phyloP scores from a whole-genome alignment of 2,329 filamentous ascomycete species.

The Arthroderma uncinatum region DNA sequence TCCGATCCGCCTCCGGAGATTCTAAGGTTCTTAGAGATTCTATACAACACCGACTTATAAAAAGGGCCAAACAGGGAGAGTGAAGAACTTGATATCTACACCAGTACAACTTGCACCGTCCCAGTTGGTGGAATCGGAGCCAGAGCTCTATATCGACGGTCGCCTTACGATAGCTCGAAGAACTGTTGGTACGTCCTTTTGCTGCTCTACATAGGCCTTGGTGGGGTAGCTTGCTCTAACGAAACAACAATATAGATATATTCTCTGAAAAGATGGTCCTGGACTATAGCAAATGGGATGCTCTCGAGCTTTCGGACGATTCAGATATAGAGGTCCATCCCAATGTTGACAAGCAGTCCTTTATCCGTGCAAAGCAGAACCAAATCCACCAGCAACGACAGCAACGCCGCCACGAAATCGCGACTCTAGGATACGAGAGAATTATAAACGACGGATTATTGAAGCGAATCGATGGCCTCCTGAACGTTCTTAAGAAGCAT shows the following conservation, averaged over 20 bases:
- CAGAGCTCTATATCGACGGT: background rate
- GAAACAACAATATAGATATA: background rate
- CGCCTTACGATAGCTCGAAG: background rate
- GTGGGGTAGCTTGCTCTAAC: background rate
- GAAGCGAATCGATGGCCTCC: constrained; percentile 66
- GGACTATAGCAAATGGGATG: constrained; percentile 58
- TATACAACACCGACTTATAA: background rate
- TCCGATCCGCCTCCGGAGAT: background rate
- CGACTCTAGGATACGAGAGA: constrained; percentile 78
- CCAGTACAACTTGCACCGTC: background rate
- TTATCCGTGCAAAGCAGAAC: constrained; percentile 94
- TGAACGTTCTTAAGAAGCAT: constrained; percentile 63
- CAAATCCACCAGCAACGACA: constrained; percentile 89
- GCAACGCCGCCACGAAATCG: constrained; percentile 78
- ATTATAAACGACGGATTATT: constrained; percentile 87
- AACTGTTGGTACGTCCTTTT: background rate
- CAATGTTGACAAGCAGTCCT: constrained; percentile 96
- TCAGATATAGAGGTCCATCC: constrained; percentile 97
- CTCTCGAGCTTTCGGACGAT: constrained; percentile 93
- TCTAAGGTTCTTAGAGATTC: background rate
- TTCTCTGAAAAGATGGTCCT: constrained; percentile 39
- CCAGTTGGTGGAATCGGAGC: background rate
- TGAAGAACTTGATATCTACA: background rate
- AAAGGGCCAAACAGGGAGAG: background rate
- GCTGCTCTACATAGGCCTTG: background rate